Evolutionary conservation across 257 asterid species (phyloP), one percentile per base, ranked within the genome.

Genomic region (Lycium barbarum): DNA sequence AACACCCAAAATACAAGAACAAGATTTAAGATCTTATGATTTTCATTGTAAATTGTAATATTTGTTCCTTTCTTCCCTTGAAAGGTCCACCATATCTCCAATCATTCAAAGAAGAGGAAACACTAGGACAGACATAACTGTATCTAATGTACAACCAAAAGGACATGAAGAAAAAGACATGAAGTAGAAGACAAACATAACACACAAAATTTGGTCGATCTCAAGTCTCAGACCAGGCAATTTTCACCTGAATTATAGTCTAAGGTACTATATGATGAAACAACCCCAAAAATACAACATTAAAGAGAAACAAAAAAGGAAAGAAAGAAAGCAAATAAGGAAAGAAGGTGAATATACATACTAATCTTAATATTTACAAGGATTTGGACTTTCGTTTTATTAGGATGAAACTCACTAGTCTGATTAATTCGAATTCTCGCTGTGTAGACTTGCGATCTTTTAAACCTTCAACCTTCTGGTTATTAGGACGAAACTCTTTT

Each of bases 131-230:
- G 53, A 66, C 84, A 83, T 20, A 63, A 80, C 78, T 9, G 45
- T 80, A 70, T 83, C 79, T 79, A 72, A 83, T 76, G 81, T 80
- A 71, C 85, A 83, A 79, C 54, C 67, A 76, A 82, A 20, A 26
- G 33, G 33, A 26, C 33, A 26, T 26, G 33, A 26, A 26, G 33
- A 40, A 40, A 26, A 40, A 40, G 7, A 47, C 71, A 47, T 35
- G 47, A 63, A 62, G 14, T 10, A 35, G 12, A 81, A 63, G 33
- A 81, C 61, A 66, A 63, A 20, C 62, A 61, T n/a, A 66, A 58
- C 43, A 68, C 57, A 36, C 71, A 59, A 12, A 80, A 9, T 35
- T 4, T 5, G 20, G 58, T 40, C 12, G 1, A 62, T 40, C 53
- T 51, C 54, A 51, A 81, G 62, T 59, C 74, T 20, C 9, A 73